A percentile compares a stretch with the other conserved stretches of the same genome.
Evolutionary conservation across 2,329 filamentous ascomycete species (phyloP).

Genomic region (Cytospora piceicola): DNA sequence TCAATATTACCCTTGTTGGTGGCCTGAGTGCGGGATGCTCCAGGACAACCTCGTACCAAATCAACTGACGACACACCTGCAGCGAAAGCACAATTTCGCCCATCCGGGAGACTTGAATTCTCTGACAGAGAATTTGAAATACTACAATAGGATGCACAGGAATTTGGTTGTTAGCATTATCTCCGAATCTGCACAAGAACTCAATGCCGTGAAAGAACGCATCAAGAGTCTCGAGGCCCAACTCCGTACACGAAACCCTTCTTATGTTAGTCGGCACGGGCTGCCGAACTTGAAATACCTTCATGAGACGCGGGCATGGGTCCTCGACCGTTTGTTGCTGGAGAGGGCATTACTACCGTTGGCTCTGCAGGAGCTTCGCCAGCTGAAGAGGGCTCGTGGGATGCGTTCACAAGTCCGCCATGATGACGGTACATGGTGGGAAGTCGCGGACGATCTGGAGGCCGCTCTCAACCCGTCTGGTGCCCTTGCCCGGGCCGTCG

Average conservation of each 20-base stretch:
- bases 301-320: slow-evolving; percentile 8
- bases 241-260: background rate
- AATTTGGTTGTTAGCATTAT: slow-evolving; percentile 8
- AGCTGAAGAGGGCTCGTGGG: slow-evolving; percentile 10
- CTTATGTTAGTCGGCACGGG: slow-evolving; percentile 9
- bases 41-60: slow-evolving; percentile 4
- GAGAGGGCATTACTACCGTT: background rate
- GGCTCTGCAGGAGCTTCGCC: slow-evolving; percentile 14
- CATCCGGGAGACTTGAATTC: slow-evolving; percentile 8
- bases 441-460: slow-evolving; percentile 21
- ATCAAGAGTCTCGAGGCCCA: slow-evolving; percentile 14
- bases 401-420: slow-evolving; percentile 10
- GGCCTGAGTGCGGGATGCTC: slow-evolving; percentile 10
- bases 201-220: slow-evolving; percentile 14
- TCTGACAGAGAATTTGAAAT: slow-evolving; percentile 17
- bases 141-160: slow-evolving; percentile 1
- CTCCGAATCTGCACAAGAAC: slow-evolving; percentile 10
- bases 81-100: slow-evolving; percentile 15
- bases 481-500: slow-evolving; percentile 8
- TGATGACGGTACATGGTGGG: slow-evolving; percentile 20
- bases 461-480: slow-evolving; percentile 11
- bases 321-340: background rate
- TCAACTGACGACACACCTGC: slow-evolving; percentile 15
- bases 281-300: background rate
- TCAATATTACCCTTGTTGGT: slow-evolving; percentile 5